A percentile compares a stretch with the other conserved stretches of the same genome.
These are phyloP conservation scores for Sugiyamaella novakii DNA, from an alignment of 1,139 yeast genomes.

Conservation along the genomic window DNA sequence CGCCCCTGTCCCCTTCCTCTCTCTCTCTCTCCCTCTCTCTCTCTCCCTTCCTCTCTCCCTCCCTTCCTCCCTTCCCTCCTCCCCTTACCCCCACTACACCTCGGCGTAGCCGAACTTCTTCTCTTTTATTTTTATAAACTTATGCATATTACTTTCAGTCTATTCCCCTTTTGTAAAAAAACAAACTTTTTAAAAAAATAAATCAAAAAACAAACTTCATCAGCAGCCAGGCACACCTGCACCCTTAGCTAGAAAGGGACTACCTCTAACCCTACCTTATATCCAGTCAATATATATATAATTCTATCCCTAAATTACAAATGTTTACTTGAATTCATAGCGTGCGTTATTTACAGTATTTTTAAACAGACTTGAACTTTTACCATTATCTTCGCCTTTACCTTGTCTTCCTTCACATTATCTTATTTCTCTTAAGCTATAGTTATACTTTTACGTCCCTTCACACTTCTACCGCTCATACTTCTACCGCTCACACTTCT, in stretches of 20 bases:
- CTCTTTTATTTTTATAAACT: too few relatives aligned
- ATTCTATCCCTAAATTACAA: too few relatives aligned
- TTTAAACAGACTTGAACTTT: background rate
- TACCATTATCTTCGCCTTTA: background rate
- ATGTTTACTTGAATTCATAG: too few relatives aligned
- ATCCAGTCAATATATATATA: too few relatives aligned
- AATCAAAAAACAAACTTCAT: background rate
- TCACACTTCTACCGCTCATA: background rate
- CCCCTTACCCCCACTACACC: background rate
- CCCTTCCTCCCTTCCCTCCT: background rate
- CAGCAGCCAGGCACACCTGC: background rate
- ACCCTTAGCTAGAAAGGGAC: background rate
- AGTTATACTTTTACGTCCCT: background rate
- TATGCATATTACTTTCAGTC: background rate
- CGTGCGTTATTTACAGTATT: too few relatives aligned
- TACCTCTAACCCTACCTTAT: too few relatives aligned
- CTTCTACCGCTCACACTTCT: background rate
- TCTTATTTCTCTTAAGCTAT: too few relatives aligned
- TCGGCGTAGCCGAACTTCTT: too few relatives aligned
- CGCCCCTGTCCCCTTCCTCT: background rate
- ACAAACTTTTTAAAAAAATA: too few relatives aligned
- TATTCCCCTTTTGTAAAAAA: background rate
- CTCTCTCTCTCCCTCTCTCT: background rate
- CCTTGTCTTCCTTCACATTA: too few relatives aligned
- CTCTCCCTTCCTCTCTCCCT: background rate